Evolutionary conservation across 1,139 yeast genomes (phyloP), one percentile per base, ranked within the genome.

Genomic region (Geotrichum bryndzae): DNA sequence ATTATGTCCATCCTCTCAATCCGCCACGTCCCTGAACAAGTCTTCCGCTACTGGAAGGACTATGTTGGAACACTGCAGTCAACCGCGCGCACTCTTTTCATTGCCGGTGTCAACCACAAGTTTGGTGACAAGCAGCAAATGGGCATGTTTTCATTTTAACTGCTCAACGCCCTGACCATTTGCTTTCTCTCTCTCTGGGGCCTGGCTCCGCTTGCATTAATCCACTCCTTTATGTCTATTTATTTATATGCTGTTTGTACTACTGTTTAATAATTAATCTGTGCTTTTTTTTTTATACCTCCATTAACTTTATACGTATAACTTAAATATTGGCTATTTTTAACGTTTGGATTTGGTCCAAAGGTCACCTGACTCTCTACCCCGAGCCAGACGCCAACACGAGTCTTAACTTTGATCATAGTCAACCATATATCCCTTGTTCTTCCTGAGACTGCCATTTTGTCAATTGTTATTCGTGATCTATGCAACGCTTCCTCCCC

Each of bases 31-130:
- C 64, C 64, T 11, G 23, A 31, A 3, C 57, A 56, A 29, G 62
- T 60, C 29, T 57, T 62, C 31, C 56, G 31, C 15, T 62, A 59
- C 59, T 62, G 64, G 64, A 51, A 48, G 23, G 62, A 62, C 52
- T 62, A 57, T n/a, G 50, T 52, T 11, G 64, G 64, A 18, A 59
- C 61, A 7, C 51, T 55, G 11, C 53, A 41, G n/a, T 23, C 55
- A 1, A 57, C 59, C 18, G 64, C 64, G 2, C 29, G 46, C 18
- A 57, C 57, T 8, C 29, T 62, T 57, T 62, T 62, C 50, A 45
- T 54, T 25, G 64, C 60, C 6, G 64, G 64, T 2, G 61, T 62
- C 35, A 54, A 62, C 35, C 53, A 55, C 33, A 57, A 54, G 57
- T 57, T 57, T 33, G 50, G 48, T 35, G 61, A 62, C 29, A 58